Evolutionary conservation across 73 alveolate species (phyloP).

Genomic region (Durusdinium trenchii): DNA sequence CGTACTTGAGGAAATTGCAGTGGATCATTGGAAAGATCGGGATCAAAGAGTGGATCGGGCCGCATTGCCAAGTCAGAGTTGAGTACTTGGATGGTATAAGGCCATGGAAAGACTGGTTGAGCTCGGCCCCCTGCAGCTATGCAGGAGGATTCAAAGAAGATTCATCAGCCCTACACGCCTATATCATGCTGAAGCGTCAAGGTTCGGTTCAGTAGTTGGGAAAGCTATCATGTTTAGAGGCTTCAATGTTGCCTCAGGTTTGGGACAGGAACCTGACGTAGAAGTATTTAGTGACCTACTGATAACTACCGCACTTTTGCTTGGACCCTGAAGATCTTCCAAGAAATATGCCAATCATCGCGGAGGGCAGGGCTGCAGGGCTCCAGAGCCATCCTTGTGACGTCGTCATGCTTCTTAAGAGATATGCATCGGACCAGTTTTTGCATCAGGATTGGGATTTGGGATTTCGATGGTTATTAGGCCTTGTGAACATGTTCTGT

Average conservation of each 20-base stretch:
- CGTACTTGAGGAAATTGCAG: not conserved
- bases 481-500: too few relatives aligned
- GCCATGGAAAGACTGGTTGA: slow-evolving; percentile 10
- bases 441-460: not conserved
- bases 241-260: not conserved
- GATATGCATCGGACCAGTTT: not conserved
- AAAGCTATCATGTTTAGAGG: not conserved
- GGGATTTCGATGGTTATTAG: too few relatives aligned
- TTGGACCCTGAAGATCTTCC: not conserved
- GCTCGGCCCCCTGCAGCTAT: not conserved
- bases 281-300: not conserved
- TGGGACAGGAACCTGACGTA: not conserved
- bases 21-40: not conserved
- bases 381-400: not conserved
- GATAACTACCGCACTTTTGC: not conserved
- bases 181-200: not conserved
- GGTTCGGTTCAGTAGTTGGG: too few relatives aligned
- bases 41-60: not conserved
- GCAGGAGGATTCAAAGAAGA: not conserved
- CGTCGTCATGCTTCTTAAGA: not conserved
- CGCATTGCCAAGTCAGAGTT: slow-evolving; percentile 21
- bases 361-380: not conserved
- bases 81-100: slow-evolving; percentile 2
- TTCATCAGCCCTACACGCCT: not conserved
- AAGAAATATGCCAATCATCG: not conserved